These are phyloP conservation scores for Peronosclerospora sorghi DNA, from an alignment of 352 stramenopile genomes.

Conservation along the genomic window DNA sequence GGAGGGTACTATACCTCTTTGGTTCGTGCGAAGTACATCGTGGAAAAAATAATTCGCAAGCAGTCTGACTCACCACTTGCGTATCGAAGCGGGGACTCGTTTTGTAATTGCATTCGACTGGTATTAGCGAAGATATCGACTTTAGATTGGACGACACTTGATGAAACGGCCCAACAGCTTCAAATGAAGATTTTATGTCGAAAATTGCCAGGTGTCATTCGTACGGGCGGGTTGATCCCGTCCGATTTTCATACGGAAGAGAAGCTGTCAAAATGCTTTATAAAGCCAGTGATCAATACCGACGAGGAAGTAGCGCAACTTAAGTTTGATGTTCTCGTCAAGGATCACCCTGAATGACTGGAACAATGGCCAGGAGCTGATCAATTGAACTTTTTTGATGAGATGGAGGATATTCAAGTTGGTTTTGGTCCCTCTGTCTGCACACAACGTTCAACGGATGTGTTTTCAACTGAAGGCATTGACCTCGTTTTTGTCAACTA, in stretches of 20 bases:
- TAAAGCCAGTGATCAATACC: slow-evolving; percentile 2
- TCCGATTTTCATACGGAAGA: slow-evolving; percentile 7
- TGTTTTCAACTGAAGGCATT: neutral
- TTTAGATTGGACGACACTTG: slow-evolving; percentile 62
- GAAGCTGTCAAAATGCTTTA: slow-evolving; percentile 8
- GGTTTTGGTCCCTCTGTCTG: slow-evolving; percentile 17
- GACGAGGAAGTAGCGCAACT: neutral
- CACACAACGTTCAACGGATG: neutral
- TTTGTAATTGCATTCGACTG: slow-evolving; percentile 58
- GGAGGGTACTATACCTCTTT: slow-evolving; percentile 55
- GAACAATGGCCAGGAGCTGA: slow-evolving; percentile 12
- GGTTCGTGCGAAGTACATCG: slow-evolving; percentile 23
- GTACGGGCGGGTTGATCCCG: slow-evolving; percentile 19
- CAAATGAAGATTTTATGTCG: slow-evolving; percentile 20
- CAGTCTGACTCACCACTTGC: slow-evolving; percentile 11
- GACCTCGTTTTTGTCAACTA: slow-evolving; percentile 5
- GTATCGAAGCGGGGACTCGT: slow-evolving; percentile 34
- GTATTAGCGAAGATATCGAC: slow-evolving; percentile 69
- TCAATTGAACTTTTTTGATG: slow-evolving; percentile 8
- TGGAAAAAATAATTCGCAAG: slow-evolving; percentile 17
- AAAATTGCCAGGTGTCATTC: slow-evolving; percentile 19
- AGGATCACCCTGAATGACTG: slow-evolving; percentile 11
- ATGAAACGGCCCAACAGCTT: slow-evolving; percentile 32
- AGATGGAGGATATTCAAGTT: slow-evolving; percentile 12
- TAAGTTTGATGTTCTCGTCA: neutral